phyloP scores from a whole-genome alignment of 495 filamentous ascomycete genomes.

The Pseudomonodictys pantanalensis region DNA sequence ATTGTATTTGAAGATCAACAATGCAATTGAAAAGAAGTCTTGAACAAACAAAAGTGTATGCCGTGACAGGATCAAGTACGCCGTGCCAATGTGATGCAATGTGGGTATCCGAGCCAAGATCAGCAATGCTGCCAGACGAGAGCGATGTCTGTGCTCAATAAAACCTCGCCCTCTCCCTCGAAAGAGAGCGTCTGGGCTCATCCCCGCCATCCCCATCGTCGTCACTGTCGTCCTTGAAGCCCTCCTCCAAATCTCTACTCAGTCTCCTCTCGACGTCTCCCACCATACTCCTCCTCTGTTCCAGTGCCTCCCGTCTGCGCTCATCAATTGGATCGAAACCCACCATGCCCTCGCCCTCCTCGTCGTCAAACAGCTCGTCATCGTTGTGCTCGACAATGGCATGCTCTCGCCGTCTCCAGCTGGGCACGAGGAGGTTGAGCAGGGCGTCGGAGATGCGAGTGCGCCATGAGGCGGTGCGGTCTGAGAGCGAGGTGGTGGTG shows the following conservation, averaged over 20 bases:
- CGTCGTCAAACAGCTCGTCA: slow-evolving; percentile 66
- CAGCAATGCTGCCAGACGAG: neutral
- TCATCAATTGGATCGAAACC: slow-evolving; percentile 54
- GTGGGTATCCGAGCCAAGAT: slow-evolving; percentile 16
- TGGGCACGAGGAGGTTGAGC: slow-evolving; percentile 26
- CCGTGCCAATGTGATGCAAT: neutral
- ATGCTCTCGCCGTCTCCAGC: slow-evolving; percentile 45
- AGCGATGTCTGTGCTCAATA: neutral
- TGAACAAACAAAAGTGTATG: no score
- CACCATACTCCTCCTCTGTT: slow-evolving; percentile 42
- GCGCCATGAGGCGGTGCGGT: slow-evolving; percentile 60
- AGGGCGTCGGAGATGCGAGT: slow-evolving; percentile 51
- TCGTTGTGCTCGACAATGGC: slow-evolving; percentile 51
- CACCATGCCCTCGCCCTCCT: slow-evolving; percentile 63
- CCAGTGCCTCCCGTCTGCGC: slow-evolving; percentile 50
- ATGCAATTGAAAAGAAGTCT: neutral
- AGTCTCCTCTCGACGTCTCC: slow-evolving; percentile 55
- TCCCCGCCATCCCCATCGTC: slow-evolving; percentile 52
- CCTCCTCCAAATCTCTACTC: slow-evolving; percentile 79
- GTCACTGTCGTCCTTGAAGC: slow-evolving; percentile 80
- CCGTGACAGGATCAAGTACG: neutral
- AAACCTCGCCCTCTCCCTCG: slow-evolving; percentile 5
- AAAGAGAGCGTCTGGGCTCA: slow-evolving; percentile 5
- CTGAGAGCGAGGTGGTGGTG: slow-evolving; percentile 57
- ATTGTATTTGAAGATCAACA: slow-evolving; percentile 18